A percentile compares a stretch with the other conserved stretches of the same genome.
Conservation (phyloP, 768 basidiomycete genomes). For the Ephemerocybe angulata region DNA sequence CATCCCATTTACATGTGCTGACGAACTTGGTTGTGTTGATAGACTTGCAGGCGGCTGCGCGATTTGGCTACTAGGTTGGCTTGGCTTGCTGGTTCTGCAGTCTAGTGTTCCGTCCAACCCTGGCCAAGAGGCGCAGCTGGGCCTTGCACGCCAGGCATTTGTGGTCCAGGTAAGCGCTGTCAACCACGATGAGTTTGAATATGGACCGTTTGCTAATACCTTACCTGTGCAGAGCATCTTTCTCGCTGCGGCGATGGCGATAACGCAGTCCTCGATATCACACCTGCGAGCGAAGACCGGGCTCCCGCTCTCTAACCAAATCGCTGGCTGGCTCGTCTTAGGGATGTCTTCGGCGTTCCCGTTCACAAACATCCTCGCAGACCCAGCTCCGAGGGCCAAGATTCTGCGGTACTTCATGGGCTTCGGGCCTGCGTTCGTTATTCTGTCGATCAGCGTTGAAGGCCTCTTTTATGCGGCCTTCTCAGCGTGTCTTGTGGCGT, state of each 20-base stretch:
- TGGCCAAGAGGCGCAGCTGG: background rate
- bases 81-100: conserved; percentile 10
- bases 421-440: conserved; percentile 71
- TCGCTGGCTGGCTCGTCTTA: conserved; percentile 61
- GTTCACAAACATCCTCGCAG: conserved; percentile 35
- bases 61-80: conserved; percentile 37
- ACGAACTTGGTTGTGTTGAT: no score
- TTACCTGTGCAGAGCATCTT: no score
- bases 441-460: conserved; percentile 80
- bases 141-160: no score
- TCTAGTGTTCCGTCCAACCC: conserved; percentile 7
- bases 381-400: conserved; percentile 43
- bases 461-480: conserved; percentile 77
- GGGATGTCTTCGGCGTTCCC: conserved; percentile 50
- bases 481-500: conserved; percentile 55
- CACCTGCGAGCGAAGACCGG: conserved; percentile 66
- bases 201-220: no score
- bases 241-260: conserved; percentile 41
- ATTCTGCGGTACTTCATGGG: conserved; percentile 64
- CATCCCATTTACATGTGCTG: background rate
- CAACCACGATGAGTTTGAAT: no score
- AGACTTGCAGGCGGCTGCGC: conserved; percentile 47
- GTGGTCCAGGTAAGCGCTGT: no score
- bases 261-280: conserved; percentile 55
- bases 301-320: conserved; percentile 57